Evolutionary conservation across 768 basidiomycete species (phyloP).

Genomic region (Hemileccinum rubropunctum): DNA sequence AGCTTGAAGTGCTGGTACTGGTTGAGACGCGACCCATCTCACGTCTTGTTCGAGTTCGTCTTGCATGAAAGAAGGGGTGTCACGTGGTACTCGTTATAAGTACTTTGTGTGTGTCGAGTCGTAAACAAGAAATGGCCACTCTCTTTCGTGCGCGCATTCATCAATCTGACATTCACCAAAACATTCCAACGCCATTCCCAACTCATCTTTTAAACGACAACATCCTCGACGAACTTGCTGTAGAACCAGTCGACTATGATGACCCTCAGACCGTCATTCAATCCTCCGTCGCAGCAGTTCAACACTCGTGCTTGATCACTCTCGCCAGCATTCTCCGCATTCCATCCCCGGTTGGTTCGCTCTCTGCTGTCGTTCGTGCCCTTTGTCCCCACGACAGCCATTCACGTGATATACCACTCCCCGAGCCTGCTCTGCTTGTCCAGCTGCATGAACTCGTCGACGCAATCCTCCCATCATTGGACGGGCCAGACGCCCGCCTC

Average conservation of each 20-base stretch:
- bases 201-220: conserved; percentile 12
- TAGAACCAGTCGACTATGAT: conserved; percentile 21
- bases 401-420: conserved; percentile 29
- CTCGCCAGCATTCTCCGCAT: conserved; percentile 58
- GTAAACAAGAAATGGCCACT: conserved; percentile 22
- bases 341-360: no score
- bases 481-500: conserved; percentile 54
- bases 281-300: conserved; percentile 59
- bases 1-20: conserved; percentile 21
- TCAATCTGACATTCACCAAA: not conserved
- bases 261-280: conserved; percentile 47
- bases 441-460: conserved; percentile 61
- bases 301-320: conserved; percentile 71
- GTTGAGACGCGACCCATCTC: conserved; percentile 26
- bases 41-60: conserved; percentile 14
- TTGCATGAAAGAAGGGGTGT: conserved; percentile 18
- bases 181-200: conserved; percentile 26
- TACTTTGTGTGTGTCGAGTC: no score
- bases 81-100: conserved; percentile 12
- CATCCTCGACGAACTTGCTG: conserved; percentile 22
- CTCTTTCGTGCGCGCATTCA: conserved; percentile 17
- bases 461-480: conserved; percentile 41
- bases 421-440: conserved; percentile 36
- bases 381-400: conserved; percentile 22
- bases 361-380: conserved; percentile 18